Evolutionary conservation across 768 basidiomycete species (phyloP).

Genomic region (Tricholoma furcatifolium): DNA sequence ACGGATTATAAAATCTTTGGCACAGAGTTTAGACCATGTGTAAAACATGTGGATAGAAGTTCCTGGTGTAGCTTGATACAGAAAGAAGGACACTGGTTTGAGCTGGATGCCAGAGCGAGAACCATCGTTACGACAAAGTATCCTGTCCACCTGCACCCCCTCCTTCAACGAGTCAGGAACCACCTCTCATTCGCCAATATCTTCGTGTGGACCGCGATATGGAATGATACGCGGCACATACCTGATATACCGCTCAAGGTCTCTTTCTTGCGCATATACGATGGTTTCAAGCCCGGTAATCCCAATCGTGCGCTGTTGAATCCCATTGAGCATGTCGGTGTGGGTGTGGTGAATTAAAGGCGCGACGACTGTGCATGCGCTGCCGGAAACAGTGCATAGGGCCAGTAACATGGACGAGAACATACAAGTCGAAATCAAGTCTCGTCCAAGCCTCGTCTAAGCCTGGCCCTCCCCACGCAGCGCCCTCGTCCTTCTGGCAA

Average conservation of each 20-base stretch:
- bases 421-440: too few relatives aligned
- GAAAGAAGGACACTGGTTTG: conserved; percentile 87
- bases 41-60: conserved; percentile 48
- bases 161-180: conserved; percentile 71
- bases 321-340: conserved; percentile 74
- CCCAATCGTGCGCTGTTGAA: conserved; percentile 50
- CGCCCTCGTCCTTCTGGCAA: too few relatives aligned
- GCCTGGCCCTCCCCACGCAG: too few relatives aligned
- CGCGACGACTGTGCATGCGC: conserved; percentile 71
- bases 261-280: conserved; percentile 81
- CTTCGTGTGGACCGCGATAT: conserved; percentile 81
- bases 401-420: too few relatives aligned
- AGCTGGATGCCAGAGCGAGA: conserved; percentile 72
- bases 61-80: conserved; percentile 81
- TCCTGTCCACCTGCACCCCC: conserved; percentile 60
- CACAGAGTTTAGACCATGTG: conserved; percentile 71
- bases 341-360: conserved; percentile 85
- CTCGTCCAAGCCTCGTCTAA: too few relatives aligned
- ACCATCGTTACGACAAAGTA: conserved; percentile 54
- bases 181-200: conserved; percentile 80
- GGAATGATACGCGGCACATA: conserved; percentile 47
- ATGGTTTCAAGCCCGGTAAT: conserved; percentile 61
- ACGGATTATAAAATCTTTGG: conserved; percentile 75
- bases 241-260: conserved; percentile 38
- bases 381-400: conserved; percentile 67